Percentiles rank a stretch among this genome's conserved stretches.
Conservation (phyloP, 495 filamentous ascomycete species). For the Neurospora sp. region DNA sequence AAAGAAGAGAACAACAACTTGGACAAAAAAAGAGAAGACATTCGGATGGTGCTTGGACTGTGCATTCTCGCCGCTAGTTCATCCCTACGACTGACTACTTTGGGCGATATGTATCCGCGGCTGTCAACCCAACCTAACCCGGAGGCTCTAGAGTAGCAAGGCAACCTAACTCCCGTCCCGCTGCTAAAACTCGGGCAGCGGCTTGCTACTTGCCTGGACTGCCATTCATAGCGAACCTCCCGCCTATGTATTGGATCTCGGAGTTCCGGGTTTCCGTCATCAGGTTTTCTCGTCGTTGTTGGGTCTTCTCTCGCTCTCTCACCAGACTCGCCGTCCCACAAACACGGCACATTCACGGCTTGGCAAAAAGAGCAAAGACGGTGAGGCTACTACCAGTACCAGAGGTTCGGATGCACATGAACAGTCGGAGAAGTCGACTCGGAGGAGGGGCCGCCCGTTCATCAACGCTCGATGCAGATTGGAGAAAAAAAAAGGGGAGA, state of each 20-base stretch:
- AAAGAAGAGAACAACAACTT: neutral
- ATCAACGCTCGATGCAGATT: neutral
- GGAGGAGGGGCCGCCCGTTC: neutral
- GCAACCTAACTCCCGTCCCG: neutral
- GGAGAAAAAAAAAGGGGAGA: neutral
- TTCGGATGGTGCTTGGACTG: neutral
- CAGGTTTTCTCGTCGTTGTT: neutral
- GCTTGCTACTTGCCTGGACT: neutral
- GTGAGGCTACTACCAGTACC: neutral
- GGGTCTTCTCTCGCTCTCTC: neutral
- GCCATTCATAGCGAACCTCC: neutral
- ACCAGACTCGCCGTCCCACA: neutral
- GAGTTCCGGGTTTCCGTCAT: neutral
- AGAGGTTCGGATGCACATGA: neutral
- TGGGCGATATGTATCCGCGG: neutral
- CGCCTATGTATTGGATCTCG: neutral
- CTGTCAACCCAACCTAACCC: neutral
- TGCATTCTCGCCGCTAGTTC: neutral
- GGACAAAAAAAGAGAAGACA: neutral
- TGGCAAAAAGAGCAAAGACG: neutral
- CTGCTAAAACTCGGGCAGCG: neutral
- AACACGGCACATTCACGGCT: neutral
- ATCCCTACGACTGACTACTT: neutral
- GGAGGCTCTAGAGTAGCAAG: neutral
- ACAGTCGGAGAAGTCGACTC: neutral